A percentile compares a stretch with the other conserved stretches of the same genome.
Conservation (phyloP, 495 filamentous ascomycete species). For the Lophiostoma macrostomum region DNA sequence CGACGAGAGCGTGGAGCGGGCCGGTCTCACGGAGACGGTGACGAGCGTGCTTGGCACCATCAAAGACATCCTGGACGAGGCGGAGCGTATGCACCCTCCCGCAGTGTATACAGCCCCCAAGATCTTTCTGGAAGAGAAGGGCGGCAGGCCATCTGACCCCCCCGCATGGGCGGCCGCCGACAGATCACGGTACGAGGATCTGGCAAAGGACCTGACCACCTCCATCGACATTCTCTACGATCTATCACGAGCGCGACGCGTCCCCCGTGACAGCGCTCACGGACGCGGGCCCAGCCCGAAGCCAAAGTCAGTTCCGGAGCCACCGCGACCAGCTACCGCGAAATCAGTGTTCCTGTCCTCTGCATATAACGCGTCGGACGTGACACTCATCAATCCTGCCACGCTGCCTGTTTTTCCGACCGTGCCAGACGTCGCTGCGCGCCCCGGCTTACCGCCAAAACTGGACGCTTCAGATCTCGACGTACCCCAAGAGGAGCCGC, state of each 20-base stretch:
- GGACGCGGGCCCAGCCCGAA: conserved; percentile 47
- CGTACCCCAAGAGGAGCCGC: conserved; percentile 42
- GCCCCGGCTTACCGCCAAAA: conserved; percentile 32
- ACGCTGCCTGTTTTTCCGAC: conserved; percentile 7
- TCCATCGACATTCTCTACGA: conserved; percentile 91
- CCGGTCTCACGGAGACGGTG: conserved; percentile 82
- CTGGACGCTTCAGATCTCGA: conserved; percentile 36
- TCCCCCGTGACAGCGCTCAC: conserved; percentile 23
- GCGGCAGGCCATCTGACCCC: conserved; percentile 24
- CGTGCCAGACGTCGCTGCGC: background rate
- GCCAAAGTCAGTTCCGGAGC: conserved; percentile 44
- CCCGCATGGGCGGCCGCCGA: conserved; percentile 53
- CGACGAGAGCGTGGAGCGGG: conserved; percentile 77
- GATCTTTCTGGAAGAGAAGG: conserved; percentile 34
- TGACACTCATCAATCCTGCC: conserved; percentile 33
- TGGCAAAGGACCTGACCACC: conserved; percentile 73
- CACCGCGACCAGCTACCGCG: conserved; percentile 28
- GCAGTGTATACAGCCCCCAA: conserved; percentile 8
- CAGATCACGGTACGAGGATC: conserved; percentile 60
- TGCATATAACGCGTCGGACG: conserved; percentile 32
- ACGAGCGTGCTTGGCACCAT: conserved; percentile 86
- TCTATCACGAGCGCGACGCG: conserved; percentile 67
- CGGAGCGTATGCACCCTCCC: conserved; percentile 65
- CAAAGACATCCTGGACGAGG: conserved; percentile 80
- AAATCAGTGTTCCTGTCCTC: conserved; percentile 25